Evolutionary conservation across 441 rosid species (phyloP), one percentile per base, ranked within the genome.

Genomic region (Corymbia citriodora): DNA sequence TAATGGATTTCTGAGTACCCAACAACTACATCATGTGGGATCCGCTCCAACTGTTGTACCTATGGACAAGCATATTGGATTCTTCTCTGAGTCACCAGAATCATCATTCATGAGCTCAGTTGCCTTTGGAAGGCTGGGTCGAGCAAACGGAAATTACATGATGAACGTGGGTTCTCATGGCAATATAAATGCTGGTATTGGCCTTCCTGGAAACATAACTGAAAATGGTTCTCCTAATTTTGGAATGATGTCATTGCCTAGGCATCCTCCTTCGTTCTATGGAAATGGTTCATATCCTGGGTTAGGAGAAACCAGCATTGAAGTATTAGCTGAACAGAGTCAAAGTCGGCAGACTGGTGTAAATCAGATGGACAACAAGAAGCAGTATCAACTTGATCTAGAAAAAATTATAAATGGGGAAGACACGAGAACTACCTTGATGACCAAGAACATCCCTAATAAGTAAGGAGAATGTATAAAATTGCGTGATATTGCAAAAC

Each of bases 371-470:
- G 99, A 98, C 79, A 94, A 93, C 95, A 95, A 96, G 95, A 97
- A 93, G 91, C 93, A 91, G 90, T 96, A 94, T 94, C 97, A 95
- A 92, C 96, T 97, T 65, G 98, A 97, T 91, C 92, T 97, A 94
- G 97, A 96, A 79, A 96, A 92, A 93, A 96, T 97, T 63, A 94
- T 92, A 89, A 91, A 88, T 52, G 96, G 99, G 33, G 99, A 95
- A 92, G 98, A 97, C 94, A 91, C 91, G 52, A 93, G 99, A 93
- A 97, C 98, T 88, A 96, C 98, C 79, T 93, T 97, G 90, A 95
- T 96, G 96, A 96, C 96, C 17, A 97, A 96, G 92, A 96, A 97
- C 93, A 96, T 96, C 93, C 98, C 99, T 89, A 96, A 97, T 92
- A 97, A 96, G 99, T 97, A 94, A 94, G 97, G 90, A 61, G 88